Conservation (phyloP, 2,329 filamentous ascomycete species). For the Fusarium anguioides region DNA sequence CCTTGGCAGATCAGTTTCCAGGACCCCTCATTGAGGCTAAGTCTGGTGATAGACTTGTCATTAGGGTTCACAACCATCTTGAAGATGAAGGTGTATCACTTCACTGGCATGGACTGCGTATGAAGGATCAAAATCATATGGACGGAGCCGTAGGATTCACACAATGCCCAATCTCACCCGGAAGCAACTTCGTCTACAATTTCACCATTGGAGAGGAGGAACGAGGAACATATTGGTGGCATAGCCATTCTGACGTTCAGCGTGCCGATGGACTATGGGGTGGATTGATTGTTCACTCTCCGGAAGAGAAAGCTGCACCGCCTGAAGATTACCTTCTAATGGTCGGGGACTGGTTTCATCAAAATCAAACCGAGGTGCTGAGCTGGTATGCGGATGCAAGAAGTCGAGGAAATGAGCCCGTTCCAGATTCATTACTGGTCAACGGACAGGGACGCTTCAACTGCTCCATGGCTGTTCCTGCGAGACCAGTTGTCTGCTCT, state of each 20-base stretch:
- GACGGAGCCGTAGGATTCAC: constrained; percentile 13
- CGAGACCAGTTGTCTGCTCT: not conserved
- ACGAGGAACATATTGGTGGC: constrained; percentile 12
- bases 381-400: constrained; percentile 7
- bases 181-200: not conserved
- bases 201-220: not conserved
- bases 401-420: constrained; percentile 13
- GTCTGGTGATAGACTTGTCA: not conserved
- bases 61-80: not conserved
- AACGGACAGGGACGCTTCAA: not conserved
- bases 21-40: not conserved
- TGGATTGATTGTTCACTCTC: not conserved
- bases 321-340: not conserved
- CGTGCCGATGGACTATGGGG: constrained; percentile 9
- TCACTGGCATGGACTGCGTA: not conserved
- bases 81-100: not conserved
- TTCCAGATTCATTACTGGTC: not conserved
- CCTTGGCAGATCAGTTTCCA: not conserved
- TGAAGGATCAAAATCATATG: not conserved
- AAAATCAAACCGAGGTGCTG: not conserved
- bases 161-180: not conserved
- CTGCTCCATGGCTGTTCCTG: constrained; percentile 10
- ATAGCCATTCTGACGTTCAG: constrained; percentile 1
- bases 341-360: constrained; percentile 6
- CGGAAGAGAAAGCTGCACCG: accelerated